Evolutionary conservation across 805 yeast genomes (phyloP).

Genomic region (Wickerhamiella brachini): DNA sequence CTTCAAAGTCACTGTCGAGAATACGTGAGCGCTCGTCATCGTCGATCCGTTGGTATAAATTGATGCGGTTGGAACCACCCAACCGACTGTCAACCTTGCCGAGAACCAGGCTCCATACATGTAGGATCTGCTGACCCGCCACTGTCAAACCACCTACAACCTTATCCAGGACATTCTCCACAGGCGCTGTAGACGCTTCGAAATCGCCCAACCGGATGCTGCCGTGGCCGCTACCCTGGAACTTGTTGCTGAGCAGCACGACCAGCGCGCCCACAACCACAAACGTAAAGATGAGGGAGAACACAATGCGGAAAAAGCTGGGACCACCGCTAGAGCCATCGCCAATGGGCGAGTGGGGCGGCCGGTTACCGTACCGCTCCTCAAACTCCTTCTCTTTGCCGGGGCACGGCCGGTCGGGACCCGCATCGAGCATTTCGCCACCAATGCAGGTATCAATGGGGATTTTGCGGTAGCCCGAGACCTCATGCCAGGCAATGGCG

Average conservation of each 20-base stretch:
- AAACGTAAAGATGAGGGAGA: not conserved
- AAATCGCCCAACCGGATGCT: conserved; percentile 6
- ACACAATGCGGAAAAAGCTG: conserved; percentile 41
- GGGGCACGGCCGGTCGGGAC: conserved; percentile 65
- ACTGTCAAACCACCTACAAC: conserved; percentile 1
- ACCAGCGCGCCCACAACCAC: not conserved
- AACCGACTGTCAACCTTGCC: conserved; percentile 4
- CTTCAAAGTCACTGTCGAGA: conserved; percentile 18
- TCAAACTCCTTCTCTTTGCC: conserved; percentile 61
- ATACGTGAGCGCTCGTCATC: conserved; percentile 22
- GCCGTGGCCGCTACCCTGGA: conserved; percentile 2
- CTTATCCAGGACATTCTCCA: not conserved
- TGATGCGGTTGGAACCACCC: conserved; percentile 12
- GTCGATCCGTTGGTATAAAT: conserved; percentile 22
- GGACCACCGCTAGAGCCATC: conserved; percentile 45
- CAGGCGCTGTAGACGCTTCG: not conserved
- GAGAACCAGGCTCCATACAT: conserved; percentile 1
- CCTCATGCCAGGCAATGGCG: conserved; percentile 54
- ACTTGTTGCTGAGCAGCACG: not conserved
- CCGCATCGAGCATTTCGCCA: conserved; percentile 53
- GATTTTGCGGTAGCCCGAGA: conserved; percentile 84
- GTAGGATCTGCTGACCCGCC: conserved; percentile 1
- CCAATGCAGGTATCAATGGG: conserved; percentile 78
- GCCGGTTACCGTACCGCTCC: conserved; percentile 18
- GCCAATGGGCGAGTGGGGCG: conserved; percentile 18